phyloP scores from a whole-genome alignment of 139 green algal genomes.

The Coelastrella sp. region DNA sequence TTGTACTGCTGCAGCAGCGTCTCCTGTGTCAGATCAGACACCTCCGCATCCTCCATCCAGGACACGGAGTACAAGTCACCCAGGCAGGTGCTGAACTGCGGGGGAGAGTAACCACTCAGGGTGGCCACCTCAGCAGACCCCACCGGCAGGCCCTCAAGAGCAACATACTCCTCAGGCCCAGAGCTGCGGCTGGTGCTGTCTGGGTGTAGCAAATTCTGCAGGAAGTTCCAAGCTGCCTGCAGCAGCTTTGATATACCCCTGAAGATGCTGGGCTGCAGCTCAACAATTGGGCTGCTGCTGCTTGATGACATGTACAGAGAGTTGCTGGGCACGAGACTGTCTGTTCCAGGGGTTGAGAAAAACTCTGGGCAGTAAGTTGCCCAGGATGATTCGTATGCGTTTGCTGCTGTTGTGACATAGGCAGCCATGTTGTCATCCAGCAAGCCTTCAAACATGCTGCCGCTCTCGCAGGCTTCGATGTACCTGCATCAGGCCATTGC shows the following conservation, averaged over 20 bases:
- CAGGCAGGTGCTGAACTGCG: constrained; percentile 87
- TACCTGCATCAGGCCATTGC: constrained; percentile 59
- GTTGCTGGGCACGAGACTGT: not conserved
- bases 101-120: constrained; percentile 44
- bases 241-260: not conserved
- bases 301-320: not conserved
- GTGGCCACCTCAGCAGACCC: constrained; percentile 26
- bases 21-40: constrained; percentile 76
- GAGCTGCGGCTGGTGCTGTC: not conserved
- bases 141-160: not conserved
- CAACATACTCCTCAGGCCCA: not conserved
- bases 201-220: not conserved
- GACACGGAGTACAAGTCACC: constrained; percentile 95
- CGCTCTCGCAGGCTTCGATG: constrained; percentile 94
- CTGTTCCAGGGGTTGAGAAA: not conserved
- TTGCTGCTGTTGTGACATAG: constrained; percentile 91
- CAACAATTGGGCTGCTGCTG: not conserved
- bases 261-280: not conserved
- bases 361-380: constrained; percentile 89
- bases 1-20: constrained; percentile 82
- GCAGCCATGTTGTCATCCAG: constrained; percentile 65
- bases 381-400: constrained; percentile 90
- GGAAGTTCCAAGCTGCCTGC: not conserved
- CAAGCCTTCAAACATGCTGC: constrained; percentile 94
- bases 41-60: constrained; percentile 95